Evolutionary conservation across 2,329 filamentous ascomycete genomes (phyloP).

Genomic region (Xylaria polymorpha): DNA sequence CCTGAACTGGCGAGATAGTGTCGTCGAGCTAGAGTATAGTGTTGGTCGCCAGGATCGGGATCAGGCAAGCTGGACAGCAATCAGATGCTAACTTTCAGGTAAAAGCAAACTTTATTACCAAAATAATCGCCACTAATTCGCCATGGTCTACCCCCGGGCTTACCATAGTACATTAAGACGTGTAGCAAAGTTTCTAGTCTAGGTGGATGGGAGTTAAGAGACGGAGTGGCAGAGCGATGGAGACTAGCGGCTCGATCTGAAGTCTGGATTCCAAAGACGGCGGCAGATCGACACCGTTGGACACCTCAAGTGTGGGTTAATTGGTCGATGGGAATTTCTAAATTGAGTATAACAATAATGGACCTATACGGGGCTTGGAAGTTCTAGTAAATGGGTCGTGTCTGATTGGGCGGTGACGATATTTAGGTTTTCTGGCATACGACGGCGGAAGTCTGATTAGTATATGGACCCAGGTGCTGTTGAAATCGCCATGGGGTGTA

Average conservation of each 20-base stretch:
- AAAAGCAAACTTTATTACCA: constrained; percentile 28
- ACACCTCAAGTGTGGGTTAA: background rate
- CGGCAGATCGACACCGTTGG: constrained; percentile 18
- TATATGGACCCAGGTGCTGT: constrained; percentile 27
- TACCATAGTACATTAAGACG: constrained; percentile 24
- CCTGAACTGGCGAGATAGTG: constrained; percentile 9
- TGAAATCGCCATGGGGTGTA: constrained; percentile 16
- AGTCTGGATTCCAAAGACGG: constrained; percentile 16
- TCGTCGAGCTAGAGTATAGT: constrained; percentile 15
- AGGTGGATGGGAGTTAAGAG: constrained; percentile 20
- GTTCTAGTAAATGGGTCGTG: constrained; percentile 2
- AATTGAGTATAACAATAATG: constrained; percentile 10
- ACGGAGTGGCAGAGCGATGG: constrained; percentile 19
- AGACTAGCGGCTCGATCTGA: constrained; percentile 17
- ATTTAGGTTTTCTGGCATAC: constrained; percentile 37
- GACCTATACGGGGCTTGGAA: constrained; percentile 14
- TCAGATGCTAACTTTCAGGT: constrained; percentile 33
- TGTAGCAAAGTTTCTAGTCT: constrained; percentile 23
- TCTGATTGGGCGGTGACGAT: constrained; percentile 25
- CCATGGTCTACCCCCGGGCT: constrained; percentile 29
- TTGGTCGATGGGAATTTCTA: constrained; percentile 13
- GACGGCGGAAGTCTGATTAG: constrained; percentile 40
- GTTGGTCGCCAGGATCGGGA: constrained; percentile 19
- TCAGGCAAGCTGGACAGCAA: constrained; percentile 20
- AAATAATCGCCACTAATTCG: constrained; percentile 20